A percentile compares a stretch with the other conserved stretches of the same genome.
phyloP scores from a whole-genome alignment of 768 basidiomycete genomes.

The Cystobasidium onofrii region DNA sequence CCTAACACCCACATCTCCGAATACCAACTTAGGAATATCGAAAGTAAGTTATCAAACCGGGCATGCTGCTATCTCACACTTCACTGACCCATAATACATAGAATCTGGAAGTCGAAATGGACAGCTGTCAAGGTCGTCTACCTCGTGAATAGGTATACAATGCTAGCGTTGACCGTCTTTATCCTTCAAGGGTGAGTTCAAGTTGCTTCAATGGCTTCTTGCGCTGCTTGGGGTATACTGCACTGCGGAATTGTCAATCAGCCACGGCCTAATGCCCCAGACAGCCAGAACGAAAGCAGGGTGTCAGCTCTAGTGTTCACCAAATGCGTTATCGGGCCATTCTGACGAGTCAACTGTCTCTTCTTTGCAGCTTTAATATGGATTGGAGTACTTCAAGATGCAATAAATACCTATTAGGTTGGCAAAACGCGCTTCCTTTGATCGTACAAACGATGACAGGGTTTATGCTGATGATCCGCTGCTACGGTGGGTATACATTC shows the following conservation, averaged over 20 bases:
- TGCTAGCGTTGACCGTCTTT: not conserved
- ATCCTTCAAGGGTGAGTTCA: not conserved
- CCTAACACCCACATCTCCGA: no score
- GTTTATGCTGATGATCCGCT: not conserved
- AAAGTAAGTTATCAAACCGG: not conserved
- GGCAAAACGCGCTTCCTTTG: not conserved
- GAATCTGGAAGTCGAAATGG: not conserved
- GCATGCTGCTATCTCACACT: not conserved
- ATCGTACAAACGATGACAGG: not conserved
- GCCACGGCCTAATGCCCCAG: no score
- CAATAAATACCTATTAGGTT: not conserved
- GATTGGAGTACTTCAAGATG: not conserved
- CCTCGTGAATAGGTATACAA: not conserved
- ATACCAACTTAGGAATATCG: not conserved
- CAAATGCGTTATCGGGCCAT: no score
- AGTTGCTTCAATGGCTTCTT: no score
- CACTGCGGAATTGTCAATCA: no score
- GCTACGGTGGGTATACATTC: not conserved
- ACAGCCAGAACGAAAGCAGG: no score
- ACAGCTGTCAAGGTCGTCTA: slow-evolving; percentile 5
- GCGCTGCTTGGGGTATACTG: no score
- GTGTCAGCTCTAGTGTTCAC: no score
- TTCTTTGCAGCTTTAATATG: not conserved
- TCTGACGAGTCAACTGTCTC: no score
- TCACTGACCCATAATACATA: not conserved